Base-by-base conservation (phyloP, 805 yeast genomes). In the Wickerhamiella kurtzmanii region DNA sequence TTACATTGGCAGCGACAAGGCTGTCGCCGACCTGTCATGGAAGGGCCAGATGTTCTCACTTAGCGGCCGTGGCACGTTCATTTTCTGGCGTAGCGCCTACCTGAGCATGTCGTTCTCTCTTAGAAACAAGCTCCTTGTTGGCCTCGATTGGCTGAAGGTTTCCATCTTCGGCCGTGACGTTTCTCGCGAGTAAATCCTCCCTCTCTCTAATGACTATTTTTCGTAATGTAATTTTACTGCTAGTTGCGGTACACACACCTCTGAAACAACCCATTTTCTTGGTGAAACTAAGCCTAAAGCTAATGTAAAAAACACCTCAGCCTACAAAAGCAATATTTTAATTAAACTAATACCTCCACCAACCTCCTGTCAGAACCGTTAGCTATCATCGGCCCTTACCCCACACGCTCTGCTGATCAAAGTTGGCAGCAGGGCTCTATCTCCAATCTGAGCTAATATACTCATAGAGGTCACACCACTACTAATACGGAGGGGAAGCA, bases 41-140 rank as follows among this genome's bases (percentile, higher is more conserved):
- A 62, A 67, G 59, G 82, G 86, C 76, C 77, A 82, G 48, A 80
- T 81, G 60, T 75, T 83, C 58, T 76, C 87, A 32, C 70, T 85
- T 43, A 89, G 94, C 52, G 96, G 96, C 60, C 73, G 81, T 44
- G 69, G 84, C 64, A 85, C 96, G 36, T 87, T 82, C 73, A 71
- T 85, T 64, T 83, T 88, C 75, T 88, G 97, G 97, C 81, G 94
- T 69, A 76, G 85, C 25, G 95, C 95, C 25, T 89, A 89, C 67
- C 77, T 89, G 54, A 77, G 84, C 63, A 88, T 89, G 96, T 79
- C 89, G 66, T 76, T 89, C 64, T 79, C 94, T 51, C 76, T 84
- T 58, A 80, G 87, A 71, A 88, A 85, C 72, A 89, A 84, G 73
- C 69, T 86, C 51, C 75, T 87, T 62, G 94, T 88, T 46, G 74